Evolutionary conservation across 1,284 basidiomycete species (phyloP).

Genomic region (Golubevia pallescens): DNA sequence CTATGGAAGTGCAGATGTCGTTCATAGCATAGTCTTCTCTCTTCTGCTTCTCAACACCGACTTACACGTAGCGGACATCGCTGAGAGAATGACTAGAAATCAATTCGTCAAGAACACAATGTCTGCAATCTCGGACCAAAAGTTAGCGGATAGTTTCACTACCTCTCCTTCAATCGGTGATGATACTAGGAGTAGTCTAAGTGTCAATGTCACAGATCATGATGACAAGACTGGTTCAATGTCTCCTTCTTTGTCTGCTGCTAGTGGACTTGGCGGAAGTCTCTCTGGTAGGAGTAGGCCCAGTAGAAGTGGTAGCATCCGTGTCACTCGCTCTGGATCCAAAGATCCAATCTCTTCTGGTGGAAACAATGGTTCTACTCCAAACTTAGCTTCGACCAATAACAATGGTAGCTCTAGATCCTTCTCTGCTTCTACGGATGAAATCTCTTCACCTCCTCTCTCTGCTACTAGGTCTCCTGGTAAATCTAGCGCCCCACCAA

Average conservation of each 20-base stretch:
- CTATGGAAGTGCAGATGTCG: conserved; percentile 82
- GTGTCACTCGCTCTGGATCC: too few relatives aligned
- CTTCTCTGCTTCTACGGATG: too few relatives aligned
- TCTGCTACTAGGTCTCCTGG: neutral
- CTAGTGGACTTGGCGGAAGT: too few relatives aligned
- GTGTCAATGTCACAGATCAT: conserved; percentile 5
- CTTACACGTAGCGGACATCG: conserved; percentile 89
- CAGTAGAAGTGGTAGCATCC: too few relatives aligned
- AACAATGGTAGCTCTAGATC: too few relatives aligned
- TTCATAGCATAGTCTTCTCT: conserved; percentile 91
- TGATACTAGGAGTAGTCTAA: conserved; percentile 32
- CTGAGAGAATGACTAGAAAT: conserved; percentile 85
- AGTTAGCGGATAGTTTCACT: conserved; percentile 4
- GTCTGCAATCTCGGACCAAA: conserved; percentile 70
- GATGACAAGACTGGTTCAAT: neutral
- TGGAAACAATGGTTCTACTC: too few relatives aligned
- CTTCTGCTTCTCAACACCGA: conserved; percentile 95
- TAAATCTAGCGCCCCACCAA: neutral
- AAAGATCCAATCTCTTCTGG: too few relatives aligned
- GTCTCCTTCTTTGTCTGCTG: conserved; percentile 1
- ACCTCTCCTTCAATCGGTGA: conserved; percentile 6
- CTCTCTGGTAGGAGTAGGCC: too few relatives aligned
- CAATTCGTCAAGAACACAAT: conserved; percentile 94
- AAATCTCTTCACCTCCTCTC: too few relatives aligned
- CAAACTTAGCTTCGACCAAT: too few relatives aligned